These are phyloP conservation scores for Boletales sp. DNA, from an alignment of 768 basidiomycete species.

Conservation along the genomic window DNA sequence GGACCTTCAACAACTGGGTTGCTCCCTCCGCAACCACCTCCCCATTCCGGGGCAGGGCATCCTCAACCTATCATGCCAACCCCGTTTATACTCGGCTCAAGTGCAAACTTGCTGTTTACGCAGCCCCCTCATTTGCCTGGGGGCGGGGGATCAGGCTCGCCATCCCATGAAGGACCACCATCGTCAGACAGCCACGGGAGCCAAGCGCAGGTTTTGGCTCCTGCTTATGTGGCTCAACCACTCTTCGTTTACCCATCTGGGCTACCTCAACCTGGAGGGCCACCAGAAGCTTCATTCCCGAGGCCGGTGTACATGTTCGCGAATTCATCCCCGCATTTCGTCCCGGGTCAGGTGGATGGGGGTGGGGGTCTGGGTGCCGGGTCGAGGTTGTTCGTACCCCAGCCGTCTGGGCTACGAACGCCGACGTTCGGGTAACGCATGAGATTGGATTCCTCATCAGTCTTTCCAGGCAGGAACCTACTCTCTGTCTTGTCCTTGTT, in stretches of 20 bases:
- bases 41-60: constrained; percentile 1
- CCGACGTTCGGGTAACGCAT: constrained; percentile 21
- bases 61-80: constrained; percentile 12
- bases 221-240: not conserved
- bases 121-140: constrained; percentile 11
- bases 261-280: constrained; percentile 26
- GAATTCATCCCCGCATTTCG: constrained; percentile 23
- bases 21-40: constrained; percentile 15
- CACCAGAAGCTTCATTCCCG: constrained; percentile 19
- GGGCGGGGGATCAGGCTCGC: constrained; percentile 24
- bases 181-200: constrained; percentile 30
- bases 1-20: constrained; percentile 31
- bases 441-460: no score
- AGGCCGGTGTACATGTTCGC: constrained; percentile 30
- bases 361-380: constrained; percentile 4
- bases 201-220: constrained; percentile 15
- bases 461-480: no score
- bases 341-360: constrained; percentile 15
- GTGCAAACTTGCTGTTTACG: constrained; percentile 28
- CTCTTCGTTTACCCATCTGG: no score
- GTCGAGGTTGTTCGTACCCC: constrained; percentile 22
- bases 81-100: constrained; percentile 31
- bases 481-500: no score
- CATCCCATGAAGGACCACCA: constrained; percentile 27
- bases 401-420: constrained; percentile 25